Evolutionary conservation across 2,329 filamentous ascomycete genomes (phyloP).

Genomic region (Graphilbum ipis-grandicollis): DNA sequence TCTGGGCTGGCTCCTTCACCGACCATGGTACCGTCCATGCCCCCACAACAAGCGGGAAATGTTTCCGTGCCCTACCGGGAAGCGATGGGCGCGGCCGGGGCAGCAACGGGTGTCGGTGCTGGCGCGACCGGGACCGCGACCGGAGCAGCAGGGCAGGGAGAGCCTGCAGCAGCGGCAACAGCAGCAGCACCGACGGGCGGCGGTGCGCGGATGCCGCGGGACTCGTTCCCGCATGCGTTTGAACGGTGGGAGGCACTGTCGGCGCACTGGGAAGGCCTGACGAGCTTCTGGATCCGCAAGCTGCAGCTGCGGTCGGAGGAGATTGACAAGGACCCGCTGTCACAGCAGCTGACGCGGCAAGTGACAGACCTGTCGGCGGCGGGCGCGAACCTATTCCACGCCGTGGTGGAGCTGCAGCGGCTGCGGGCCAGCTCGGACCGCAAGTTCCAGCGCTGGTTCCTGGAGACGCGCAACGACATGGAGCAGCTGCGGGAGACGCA

Average conservation of each 20-base stretch:
- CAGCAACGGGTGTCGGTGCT: not conserved
- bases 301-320: conserved; percentile 83
- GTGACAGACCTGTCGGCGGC: conserved; percentile 95
- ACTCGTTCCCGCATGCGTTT: conserved; percentile 87
- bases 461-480: conserved; percentile 77
- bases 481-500: conserved; percentile 72
- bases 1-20: not conserved
- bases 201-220: conserved; percentile 26
- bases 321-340: conserved; percentile 64
- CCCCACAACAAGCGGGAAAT: too few species aligned
- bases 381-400: conserved; percentile 92
- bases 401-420: conserved; percentile 87
- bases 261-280: conserved; percentile 94
- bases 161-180: not conserved
- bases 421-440: conserved; percentile 87
- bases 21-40: too few species aligned
- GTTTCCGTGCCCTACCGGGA: too few species aligned
- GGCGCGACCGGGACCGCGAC: not conserved
- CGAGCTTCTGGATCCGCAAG: conserved; percentile 90
- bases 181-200: conserved; percentile 10
- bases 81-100: too few species aligned
- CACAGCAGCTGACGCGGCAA: conserved; percentile 77
- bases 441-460: conserved; percentile 98
- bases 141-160: conserved; percentile 4
- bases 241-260: conserved; percentile 95